A percentile compares a stretch with the other conserved stretches of the same genome.
phyloP scores from a whole-genome alignment of 768 basidiomycete species.

The button mushroom (Agaricus bisporus) region DNA sequence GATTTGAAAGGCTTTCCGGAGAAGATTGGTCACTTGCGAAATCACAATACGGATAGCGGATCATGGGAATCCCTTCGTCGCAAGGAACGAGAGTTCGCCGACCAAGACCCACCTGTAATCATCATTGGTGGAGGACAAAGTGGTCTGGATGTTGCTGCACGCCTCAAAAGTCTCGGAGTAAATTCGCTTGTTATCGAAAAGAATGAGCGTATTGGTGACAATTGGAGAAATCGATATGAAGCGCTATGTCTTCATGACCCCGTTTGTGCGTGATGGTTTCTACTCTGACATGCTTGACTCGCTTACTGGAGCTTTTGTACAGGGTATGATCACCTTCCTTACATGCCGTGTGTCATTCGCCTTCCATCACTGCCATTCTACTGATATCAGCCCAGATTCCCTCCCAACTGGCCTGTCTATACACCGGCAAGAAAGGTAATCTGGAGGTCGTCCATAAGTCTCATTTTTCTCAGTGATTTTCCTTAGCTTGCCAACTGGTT shows the following conservation, averaged over 20 bases:
- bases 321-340: conserved; percentile 56
- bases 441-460: too few species aligned
- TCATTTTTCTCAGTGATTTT: not conserved
- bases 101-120: conserved; percentile 48
- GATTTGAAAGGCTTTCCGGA: conserved; percentile 48
- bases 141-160: conserved; percentile 59
- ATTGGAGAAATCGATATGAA: conserved; percentile 64
- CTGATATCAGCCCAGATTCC: conserved; percentile 18
- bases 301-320: not conserved
- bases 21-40: conserved; percentile 39
- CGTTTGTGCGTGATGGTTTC: conserved; percentile 43
- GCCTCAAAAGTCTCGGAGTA: conserved; percentile 57
- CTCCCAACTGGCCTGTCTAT: conserved; percentile 26
- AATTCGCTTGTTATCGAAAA: conserved; percentile 60
- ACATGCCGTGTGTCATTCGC: conserved; percentile 41
- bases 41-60: conserved; percentile 39
- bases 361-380: not conserved
- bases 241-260: conserved; percentile 62
- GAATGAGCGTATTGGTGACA: conserved; percentile 51
- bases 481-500: conserved; percentile 26
- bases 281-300: not conserved
- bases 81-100: conserved; percentile 19
- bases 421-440: conserved; percentile 23
- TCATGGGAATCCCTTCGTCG: conserved; percentile 46
- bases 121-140: conserved; percentile 63